These are phyloP conservation scores for Pseudocercospora macadamiae DNA, from an alignment of 2,329 filamentous ascomycete species.

Conservation along the genomic window DNA sequence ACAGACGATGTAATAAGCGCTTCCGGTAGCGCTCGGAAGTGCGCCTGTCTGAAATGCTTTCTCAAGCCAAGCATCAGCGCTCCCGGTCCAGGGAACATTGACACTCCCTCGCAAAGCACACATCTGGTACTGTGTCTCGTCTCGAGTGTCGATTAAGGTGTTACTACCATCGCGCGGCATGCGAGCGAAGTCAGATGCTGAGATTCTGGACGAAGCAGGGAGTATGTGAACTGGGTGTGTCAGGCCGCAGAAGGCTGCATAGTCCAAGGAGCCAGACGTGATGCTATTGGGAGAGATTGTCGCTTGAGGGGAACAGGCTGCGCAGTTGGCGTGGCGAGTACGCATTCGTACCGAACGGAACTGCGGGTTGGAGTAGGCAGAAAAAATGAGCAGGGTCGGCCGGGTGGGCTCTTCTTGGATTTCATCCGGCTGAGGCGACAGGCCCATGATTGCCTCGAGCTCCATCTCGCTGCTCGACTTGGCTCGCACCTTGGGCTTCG, in stretches of 20 bases:
- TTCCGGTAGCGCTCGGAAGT: conserved; percentile 41
- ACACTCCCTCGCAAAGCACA: conserved; percentile 74
- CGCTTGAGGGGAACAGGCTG: conserved; percentile 70
- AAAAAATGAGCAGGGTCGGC: conserved; percentile 57
- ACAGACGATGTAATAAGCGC: conserved; percentile 62
- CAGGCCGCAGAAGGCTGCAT: conserved; percentile 82
- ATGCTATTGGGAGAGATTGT: conserved; percentile 67
- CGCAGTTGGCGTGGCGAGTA: conserved; percentile 68
- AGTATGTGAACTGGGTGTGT: conserved; percentile 60
- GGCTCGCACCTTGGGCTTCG: conserved; percentile 37
- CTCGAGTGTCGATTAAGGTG: conserved; percentile 78
- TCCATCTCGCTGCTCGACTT: conserved; percentile 9
- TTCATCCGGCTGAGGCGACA: conserved; percentile 20
- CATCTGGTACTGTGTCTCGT: conserved; percentile 81
- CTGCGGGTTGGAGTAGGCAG: conserved; percentile 53
- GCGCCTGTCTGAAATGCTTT: conserved; percentile 29
- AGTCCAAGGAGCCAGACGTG: conserved; percentile 60
- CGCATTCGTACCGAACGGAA: conserved; percentile 80
- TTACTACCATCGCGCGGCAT: conserved; percentile 45
- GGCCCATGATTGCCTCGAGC: conserved; percentile 20
- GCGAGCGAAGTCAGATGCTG: conserved; percentile 61
- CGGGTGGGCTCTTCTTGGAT: conserved; percentile 31
- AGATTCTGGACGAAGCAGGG: conserved; percentile 66
- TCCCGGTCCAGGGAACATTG: conserved; percentile 69
- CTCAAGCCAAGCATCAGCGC: conserved; percentile 41